These are phyloP conservation scores for Sungouiella thailandica DNA, from an alignment of 805 yeast genomes.

Conservation along the genomic window DNA sequence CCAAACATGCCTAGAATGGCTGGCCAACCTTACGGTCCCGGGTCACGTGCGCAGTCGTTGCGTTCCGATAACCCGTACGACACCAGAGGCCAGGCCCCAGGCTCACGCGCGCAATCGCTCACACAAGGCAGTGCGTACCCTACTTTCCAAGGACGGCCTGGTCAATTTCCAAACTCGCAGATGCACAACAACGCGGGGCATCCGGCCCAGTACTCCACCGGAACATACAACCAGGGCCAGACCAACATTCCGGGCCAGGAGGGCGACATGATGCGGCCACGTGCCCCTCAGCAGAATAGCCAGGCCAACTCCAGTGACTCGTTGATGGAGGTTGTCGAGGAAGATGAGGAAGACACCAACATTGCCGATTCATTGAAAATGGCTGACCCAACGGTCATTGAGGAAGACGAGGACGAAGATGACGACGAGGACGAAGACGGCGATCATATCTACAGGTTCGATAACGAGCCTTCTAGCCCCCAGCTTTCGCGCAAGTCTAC, in stretches of 20 bases:
- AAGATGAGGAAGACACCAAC: constrained; percentile 12
- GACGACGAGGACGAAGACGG: constrained; percentile 15
- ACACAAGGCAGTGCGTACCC: background rate
- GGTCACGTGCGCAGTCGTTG: too few species aligned
- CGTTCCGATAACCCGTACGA: too few species aligned
- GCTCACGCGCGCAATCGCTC: background rate
- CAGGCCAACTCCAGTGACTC: constrained; percentile 8
- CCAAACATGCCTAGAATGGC: too few species aligned
- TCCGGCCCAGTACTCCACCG: background rate
- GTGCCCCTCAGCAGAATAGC: too few species aligned
- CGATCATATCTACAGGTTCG: constrained; percentile 30
- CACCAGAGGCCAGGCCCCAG: background rate
- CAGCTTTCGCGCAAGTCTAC: constrained; percentile 36
- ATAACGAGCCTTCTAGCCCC: constrained; percentile 20
- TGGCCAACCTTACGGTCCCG: constrained; percentile 1
- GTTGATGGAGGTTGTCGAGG: constrained; percentile 14
- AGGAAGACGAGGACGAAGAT: background rate
- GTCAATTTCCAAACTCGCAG: background rate
- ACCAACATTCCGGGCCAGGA: background rate
- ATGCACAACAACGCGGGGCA: background rate
- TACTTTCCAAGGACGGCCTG: too few species aligned
- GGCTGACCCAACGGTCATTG: background rate
- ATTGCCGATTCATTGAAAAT: constrained; percentile 1
- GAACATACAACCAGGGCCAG: background rate
- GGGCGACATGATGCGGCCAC: background rate